Base-by-base conservation (phyloP, 2,329 filamentous ascomycete species). In the Neurospora crassa region DNA sequence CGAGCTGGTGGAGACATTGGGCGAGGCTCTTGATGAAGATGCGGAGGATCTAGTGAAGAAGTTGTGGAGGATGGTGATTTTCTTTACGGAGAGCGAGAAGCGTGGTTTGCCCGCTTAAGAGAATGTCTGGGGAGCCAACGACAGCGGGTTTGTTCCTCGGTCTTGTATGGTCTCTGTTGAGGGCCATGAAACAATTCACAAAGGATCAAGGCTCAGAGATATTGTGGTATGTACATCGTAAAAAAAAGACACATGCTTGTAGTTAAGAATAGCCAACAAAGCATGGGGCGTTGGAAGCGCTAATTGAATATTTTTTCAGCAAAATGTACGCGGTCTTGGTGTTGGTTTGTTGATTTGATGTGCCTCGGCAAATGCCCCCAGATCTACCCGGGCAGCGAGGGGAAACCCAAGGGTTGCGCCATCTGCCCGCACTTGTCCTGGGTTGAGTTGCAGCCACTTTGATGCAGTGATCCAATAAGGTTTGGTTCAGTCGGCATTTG, bases 41-140 rank as follows among this genome's bases (percentile, higher is more conserved):
- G 94, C 94, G 12, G 94, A 97, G 80, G 91, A 92, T 37, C 83
- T 99, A 75, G 94, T 98, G 68, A 96, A 93, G 88, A 98, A 97
- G 83, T 87, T 99, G 43, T 99, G 96, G 96, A 89, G 95, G 69
- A 97, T 98, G 93, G 90, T 97, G 71, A 97, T 98, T 78, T 98
- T 97, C 88, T 97, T 95, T 78, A 96, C 93, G 6, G 95, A 98
- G 81, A 92, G 91, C 78, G 95, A 97, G 86, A 97, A 96, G 84
- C 86, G 94, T 74, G 94, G 94, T 1, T 84, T 97, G 73, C 91
- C 91, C 24, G 88, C 89, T 68, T 93, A 84, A 67, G 10, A 43
- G 12, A 29, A 67, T 29, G 20, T 53, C 7, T 69, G 11, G 18
- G 18, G 20, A 42, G 14, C 20, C 37, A 41, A 45, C 12, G 24